Base-by-base conservation (phyloP, 108 stramenopile genomes). In the Stephanodiscus triporus region DNA sequence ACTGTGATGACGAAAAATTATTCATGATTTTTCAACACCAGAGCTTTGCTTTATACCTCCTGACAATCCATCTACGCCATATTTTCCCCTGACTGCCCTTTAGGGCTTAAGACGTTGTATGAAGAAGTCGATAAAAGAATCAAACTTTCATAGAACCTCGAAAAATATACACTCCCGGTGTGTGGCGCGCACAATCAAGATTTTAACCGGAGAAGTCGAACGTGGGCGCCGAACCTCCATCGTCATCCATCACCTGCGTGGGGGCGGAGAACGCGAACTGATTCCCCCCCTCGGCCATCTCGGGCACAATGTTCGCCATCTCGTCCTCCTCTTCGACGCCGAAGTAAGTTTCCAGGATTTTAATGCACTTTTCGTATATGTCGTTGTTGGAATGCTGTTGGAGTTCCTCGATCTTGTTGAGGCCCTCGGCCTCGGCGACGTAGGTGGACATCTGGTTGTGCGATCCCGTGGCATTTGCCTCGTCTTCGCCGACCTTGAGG, bases 331-430 rank as follows among this genome's bases (percentile, higher is more conserved):
- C 95, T 56, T 98, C 96, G 9, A 90, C 91, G 23, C 92, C 94
- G 78, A 98, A 95, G 85, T 89, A 98, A 4, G 89, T 90, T 85
- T 98, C 97, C 43, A 97, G 65, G 63, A 98, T 95, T 75, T 87
- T 85, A 68, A 93, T 84, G 53, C 82, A 89, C 84, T 95, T 94
- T 53, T 98, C 93, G 79, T 97, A 97, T 56, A 98, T 91, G 50
- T 96, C 95, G 70, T 93, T 88, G 85, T 96, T 97, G 49, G 96
- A 89, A 76, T 97, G 96, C 61, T 95, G 88, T 70, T 97, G 96
- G 16, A 98, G 89, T 29, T 93, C 85, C 91, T 97, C 96, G 53
- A 97, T 88, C 79, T 92, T 94, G 77, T 87, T 94, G 30, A 97
- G 88, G 71, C 98, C 98, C 72, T 96, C 95, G 22, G 92, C 91